A percentile compares a stretch with the other conserved stretches of the same genome.
These are phyloP conservation scores for Cynara cardunculus DNA, from an alignment of 129 eudicot genomes.

Conservation along the genomic window DNA sequence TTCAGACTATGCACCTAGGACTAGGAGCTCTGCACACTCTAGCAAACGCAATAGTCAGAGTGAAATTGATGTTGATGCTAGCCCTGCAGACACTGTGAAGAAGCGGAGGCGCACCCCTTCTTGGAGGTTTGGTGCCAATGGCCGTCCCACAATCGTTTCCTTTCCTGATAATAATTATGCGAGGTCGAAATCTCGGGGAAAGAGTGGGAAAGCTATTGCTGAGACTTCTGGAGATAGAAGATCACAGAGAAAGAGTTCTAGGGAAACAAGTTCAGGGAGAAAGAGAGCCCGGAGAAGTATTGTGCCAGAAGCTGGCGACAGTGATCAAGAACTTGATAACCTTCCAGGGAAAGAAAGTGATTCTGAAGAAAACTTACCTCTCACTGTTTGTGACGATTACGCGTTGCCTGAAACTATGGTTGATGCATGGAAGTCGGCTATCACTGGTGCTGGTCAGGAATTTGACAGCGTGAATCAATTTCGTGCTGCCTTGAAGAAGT, in stretches of 20 bases:
- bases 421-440: conserved; percentile 52
- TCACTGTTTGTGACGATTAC: conserved; percentile 23
- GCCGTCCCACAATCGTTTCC: conserved; percentile 49
- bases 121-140: conserved; percentile 64
- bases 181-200: conserved; percentile 29
- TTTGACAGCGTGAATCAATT: conserved; percentile 60
- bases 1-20: conserved; percentile 27
- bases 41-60: conserved; percentile 9
- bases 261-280: conserved; percentile 15
- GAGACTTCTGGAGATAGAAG: conserved; percentile 17
- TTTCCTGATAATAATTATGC: conserved; percentile 32
- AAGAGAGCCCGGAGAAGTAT: conserved; percentile 6
- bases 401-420: conserved; percentile 40
- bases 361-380: conserved; percentile 17
- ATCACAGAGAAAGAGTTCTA: conserved; percentile 34
- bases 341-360: conserved; percentile 1
- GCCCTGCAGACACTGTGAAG: conserved; percentile 69
- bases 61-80: conserved; percentile 29
- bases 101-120: conserved; percentile 67
- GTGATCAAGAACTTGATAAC: conserved; percentile 25
- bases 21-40: conserved; percentile 9
- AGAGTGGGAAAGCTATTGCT: background rate
- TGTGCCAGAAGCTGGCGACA: conserved; percentile 11
- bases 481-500: conserved; percentile 58
- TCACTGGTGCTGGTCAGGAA: conserved; percentile 70